These are phyloP conservation scores for Pyrenophora teres DNA, from an alignment of 2,329 filamentous ascomycete genomes.

Conservation along the genomic window DNA sequence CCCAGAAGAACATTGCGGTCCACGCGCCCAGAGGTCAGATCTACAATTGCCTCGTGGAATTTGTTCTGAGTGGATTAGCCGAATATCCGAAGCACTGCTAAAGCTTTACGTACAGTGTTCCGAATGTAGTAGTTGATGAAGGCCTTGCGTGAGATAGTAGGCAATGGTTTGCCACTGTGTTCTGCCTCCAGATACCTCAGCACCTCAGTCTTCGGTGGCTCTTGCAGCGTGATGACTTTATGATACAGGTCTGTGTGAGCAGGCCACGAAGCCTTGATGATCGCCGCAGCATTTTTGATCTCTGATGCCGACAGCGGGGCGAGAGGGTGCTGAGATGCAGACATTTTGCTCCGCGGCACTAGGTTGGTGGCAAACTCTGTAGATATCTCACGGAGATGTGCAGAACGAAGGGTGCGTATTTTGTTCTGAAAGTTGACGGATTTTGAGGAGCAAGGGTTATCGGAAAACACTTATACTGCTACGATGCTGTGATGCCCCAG, in stretches of 20 bases:
- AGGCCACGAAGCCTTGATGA: conserved; percentile 62
- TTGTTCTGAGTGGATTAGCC: conserved; percentile 56
- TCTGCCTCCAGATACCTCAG: conserved; percentile 68
- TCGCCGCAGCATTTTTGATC: conserved; percentile 56
- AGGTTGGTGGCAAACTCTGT: conserved; percentile 35
- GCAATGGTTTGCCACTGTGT: conserved; percentile 57
- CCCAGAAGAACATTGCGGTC: conserved; percentile 64
- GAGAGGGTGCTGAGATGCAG: conserved; percentile 57
- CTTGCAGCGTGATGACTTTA: conserved; percentile 70
- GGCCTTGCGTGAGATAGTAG: conserved; percentile 58
- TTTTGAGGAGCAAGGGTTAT: neutral
- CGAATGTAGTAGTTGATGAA: conserved; percentile 64
- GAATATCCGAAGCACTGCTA: neutral
- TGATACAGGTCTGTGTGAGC: conserved; percentile 61
- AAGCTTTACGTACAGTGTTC: conserved; percentile 57
- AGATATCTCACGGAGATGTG: conserved; percentile 28
- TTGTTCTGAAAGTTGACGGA: neutral
- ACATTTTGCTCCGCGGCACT: conserved; percentile 27
- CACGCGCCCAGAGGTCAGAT: conserved; percentile 57
- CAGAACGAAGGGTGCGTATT: neutral
- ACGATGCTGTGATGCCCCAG: neutral
- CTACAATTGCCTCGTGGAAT: conserved; percentile 65
- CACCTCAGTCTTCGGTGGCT: conserved; percentile 64
- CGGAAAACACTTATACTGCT: neutral
- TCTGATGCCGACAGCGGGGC: conserved; percentile 63